Base-by-base conservation (phyloP, 2,329 filamentous ascomycete species). In the Coniochaeta sp. region DNA sequence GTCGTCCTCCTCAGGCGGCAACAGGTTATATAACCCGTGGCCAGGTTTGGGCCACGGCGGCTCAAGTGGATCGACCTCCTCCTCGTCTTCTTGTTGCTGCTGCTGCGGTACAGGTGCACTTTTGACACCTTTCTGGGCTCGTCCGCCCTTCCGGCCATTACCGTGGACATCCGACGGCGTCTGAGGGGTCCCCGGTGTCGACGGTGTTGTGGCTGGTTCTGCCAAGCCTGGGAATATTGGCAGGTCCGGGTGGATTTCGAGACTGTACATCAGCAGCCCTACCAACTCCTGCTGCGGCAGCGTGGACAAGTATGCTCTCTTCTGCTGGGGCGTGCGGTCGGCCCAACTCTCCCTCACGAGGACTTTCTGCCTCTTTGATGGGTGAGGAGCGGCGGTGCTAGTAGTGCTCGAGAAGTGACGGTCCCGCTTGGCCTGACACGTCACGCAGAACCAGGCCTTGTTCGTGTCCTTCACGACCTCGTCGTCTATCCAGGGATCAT, bases 401-500 rank as follows among this genome's bases (percentile, higher is more conserved):
- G 6, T n/a, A 74, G 47, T 22, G 26, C 47, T 17, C 24, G 24
- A 28, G 19, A 74, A 59, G 42, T 78, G 75, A 62, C 71, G 77
- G 65, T 78, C 77, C 57, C 73, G 77, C 71, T 78, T 82, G 55
- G 69, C 74, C 60, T 70, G 71, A 70, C 90, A 93, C 30, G 81
- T 77, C 7, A 75, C 74, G 68, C 90, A 95, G 68, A 86, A 84
- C 90, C 90, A 95, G 64, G 87, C 84, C 62, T 83, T 83, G 63
- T 84, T 83, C 63, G 86, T 78, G 62, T 90, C 82, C 38, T 80
- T 80, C 55, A 93, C 82, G 22, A 89, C 84, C 19, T 87, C 83
- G 62, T 88, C 83, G n/a, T 82, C 80, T 62, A 96, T 90, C 9
- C 82, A 81, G 1, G 90, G 90, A 61, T 89, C 82, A 71, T 96